phyloP scores from a whole-genome alignment of 2,329 filamentous ascomycete species.

The Calonectria ilicicola region DNA sequence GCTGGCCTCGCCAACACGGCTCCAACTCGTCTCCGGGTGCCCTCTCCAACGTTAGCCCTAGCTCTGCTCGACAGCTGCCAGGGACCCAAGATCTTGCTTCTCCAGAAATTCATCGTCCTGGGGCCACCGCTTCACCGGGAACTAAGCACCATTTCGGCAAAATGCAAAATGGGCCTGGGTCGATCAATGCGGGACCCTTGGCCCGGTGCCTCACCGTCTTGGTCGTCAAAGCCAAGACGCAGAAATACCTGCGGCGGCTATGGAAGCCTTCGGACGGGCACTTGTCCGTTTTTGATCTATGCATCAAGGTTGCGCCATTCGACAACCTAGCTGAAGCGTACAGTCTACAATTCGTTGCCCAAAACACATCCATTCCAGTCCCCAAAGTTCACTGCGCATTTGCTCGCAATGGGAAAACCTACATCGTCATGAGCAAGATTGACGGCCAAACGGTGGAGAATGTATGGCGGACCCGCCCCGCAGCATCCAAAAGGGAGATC shows the following conservation, averaged over 20 bases:
- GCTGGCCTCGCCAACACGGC: neutral
- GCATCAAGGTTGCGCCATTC: neutral
- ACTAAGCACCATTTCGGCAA: neutral
- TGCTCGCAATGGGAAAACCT: conserved; percentile 19
- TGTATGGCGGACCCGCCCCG: conserved; percentile 25
- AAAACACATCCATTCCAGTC: conserved; percentile 22
- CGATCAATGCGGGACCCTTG: conserved; percentile 1
- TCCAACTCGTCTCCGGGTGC: neutral
- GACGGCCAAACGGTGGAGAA: conserved; percentile 31
- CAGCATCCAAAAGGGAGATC: conserved; percentile 27
- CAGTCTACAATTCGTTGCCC: conserved; percentile 9
- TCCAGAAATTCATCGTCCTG: neutral
- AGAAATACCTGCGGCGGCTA: neutral
- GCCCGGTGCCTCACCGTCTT: neutral
- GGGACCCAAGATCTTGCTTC: neutral
- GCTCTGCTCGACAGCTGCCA: neutral
- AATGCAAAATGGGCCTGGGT: neutral
- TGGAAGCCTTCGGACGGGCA: neutral
- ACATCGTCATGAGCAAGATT: conserved; percentile 36
- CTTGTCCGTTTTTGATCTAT: neutral
- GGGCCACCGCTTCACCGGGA: neutral
- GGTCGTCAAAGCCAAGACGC: neutral
- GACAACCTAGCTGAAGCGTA: conserved; percentile 10
- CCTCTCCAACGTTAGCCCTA: neutral
- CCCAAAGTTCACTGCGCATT: conserved; percentile 26